These are phyloP conservation scores for Aspergillus caelatus DNA, from an alignment of 2,329 filamentous ascomycete species.

Conservation along the genomic window DNA sequence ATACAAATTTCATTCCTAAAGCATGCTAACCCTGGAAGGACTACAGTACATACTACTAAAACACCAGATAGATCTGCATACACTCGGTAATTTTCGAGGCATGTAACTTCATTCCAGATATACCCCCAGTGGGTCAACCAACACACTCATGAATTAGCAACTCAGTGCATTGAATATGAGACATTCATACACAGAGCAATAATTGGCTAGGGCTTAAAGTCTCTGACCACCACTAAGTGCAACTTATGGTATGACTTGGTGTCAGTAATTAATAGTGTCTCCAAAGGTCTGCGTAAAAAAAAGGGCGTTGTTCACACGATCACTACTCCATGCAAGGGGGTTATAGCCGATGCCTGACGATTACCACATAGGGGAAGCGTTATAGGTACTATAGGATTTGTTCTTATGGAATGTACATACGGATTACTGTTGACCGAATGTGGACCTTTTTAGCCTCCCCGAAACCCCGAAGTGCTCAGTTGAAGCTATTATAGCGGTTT, in stretches of 20 bases:
- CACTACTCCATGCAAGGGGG: background rate
- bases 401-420: too few species aligned
- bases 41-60: background rate
- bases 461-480: too few species aligned
- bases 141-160: background rate
- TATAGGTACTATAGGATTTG: too few species aligned
- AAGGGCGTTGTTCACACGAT: background rate
- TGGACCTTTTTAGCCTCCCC: too few species aligned
- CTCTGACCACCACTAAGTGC: background rate
- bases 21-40: background rate
- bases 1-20: background rate
- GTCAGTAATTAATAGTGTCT: background rate
- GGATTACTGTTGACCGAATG: too few species aligned
- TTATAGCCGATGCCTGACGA: background rate
- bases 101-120: background rate
- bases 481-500: background rate
- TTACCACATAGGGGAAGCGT: too few species aligned
- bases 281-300: background rate
- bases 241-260: background rate
- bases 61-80: background rate
- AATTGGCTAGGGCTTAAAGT: background rate
- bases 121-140: background rate
- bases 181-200: background rate
- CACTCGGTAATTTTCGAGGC: background rate
- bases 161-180: background rate